phyloP scores from a whole-genome alignment of 495 filamentous ascomycete species.

The Tuber microsphaerosporum region DNA sequence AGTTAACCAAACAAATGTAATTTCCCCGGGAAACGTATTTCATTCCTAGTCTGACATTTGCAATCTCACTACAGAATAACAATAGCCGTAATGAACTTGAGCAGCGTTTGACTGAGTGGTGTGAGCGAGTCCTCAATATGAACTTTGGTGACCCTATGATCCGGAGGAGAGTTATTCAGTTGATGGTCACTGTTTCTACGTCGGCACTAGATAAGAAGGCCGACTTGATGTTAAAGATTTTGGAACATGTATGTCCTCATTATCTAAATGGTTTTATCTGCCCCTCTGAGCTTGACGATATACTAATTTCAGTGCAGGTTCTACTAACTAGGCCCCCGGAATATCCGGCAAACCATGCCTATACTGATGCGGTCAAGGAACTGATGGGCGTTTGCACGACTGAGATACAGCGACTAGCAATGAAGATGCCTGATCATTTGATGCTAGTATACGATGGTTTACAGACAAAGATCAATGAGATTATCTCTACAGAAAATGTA shows the following conservation, averaged over 20 bases:
- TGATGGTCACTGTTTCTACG: constrained; percentile 77
- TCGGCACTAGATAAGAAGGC: constrained; percentile 70
- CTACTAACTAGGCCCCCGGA: constrained; percentile 69
- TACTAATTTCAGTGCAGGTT: constrained; percentile 46
- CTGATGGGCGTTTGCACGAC: constrained; percentile 72
- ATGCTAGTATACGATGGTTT: constrained; percentile 81
- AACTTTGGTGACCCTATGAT: constrained; percentile 84
- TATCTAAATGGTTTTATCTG: not conserved
- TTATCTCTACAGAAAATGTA: constrained; percentile 61
- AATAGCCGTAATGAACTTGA: constrained; percentile 58
- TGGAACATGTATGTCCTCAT: constrained; percentile 55
- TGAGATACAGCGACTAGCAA: constrained; percentile 80
- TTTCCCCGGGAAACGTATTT: constrained; percentile 3
- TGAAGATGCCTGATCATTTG: constrained; percentile 83
- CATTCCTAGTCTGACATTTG: constrained; percentile 17
- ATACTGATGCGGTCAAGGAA: constrained; percentile 86
- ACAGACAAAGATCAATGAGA: constrained; percentile 72
- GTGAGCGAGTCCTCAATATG: constrained; percentile 62
- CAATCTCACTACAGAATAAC: constrained; percentile 46
- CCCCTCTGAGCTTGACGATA: not conserved
- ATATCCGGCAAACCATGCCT: constrained; percentile 59
- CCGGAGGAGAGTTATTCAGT: constrained; percentile 71
- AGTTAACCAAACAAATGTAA: constrained; percentile 51
- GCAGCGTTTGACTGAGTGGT: constrained; percentile 71
- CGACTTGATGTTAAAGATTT: constrained; percentile 72